These are phyloP conservation scores for Arthrobotrys conoides DNA, from an alignment of 2,329 filamentous ascomycete genomes.

Conservation along the genomic window DNA sequence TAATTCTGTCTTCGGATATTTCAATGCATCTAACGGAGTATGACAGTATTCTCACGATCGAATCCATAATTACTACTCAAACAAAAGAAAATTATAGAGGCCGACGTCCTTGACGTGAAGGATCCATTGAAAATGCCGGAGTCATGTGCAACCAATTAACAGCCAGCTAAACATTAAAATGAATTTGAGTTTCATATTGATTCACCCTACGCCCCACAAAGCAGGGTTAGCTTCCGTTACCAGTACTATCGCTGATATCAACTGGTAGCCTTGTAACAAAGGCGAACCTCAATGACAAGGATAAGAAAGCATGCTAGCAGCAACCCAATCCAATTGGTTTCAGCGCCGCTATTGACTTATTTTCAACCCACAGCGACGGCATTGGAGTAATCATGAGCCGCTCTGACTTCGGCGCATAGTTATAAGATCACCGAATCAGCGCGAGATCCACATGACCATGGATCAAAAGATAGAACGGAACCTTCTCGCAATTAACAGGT, in stretches of 20 bases:
- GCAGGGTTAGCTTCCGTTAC: too few species aligned
- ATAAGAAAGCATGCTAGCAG: background rate
- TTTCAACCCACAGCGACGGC: background rate
- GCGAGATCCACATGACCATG: slow-evolving; percentile 23
- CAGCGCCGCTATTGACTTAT: background rate
- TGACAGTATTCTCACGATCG: background rate
- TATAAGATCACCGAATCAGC: slow-evolving; percentile 7
- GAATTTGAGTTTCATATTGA: slow-evolving; percentile 10
- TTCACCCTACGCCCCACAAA: background rate
- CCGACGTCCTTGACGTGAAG: background rate
- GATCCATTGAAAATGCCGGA: background rate
- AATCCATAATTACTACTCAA: background rate
- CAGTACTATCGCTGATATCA: background rate
- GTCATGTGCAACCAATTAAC: background rate
- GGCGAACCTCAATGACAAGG: background rate
- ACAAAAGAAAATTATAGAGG: background rate
- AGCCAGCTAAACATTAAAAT: background rate
- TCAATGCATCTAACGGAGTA: too few species aligned
- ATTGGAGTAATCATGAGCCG: slow-evolving; percentile 25
- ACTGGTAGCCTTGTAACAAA: background rate
- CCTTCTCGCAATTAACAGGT: background rate
- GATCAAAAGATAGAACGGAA: background rate
- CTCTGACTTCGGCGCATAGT: slow-evolving; percentile 8
- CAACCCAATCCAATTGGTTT: background rate
- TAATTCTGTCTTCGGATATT: background rate